Base-by-base conservation (phyloP, 2,329 filamentous ascomycete species). In the Fusarium hainanense region DNA sequence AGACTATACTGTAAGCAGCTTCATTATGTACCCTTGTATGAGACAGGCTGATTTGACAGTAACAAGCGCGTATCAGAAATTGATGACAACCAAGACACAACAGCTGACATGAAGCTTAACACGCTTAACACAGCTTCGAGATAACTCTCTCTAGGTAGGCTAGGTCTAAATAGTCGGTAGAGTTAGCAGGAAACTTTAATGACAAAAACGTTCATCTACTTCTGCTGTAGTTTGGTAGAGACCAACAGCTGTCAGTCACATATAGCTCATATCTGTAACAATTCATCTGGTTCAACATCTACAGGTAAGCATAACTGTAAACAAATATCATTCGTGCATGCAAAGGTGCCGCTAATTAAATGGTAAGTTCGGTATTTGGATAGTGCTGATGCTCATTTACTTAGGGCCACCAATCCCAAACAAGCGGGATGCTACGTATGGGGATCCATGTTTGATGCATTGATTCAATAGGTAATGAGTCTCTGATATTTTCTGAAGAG, bases 311-410 rank as follows among this genome's bases (percentile, higher is more conserved):
- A 16, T 10, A 32, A 16, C 16, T 21, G 28, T 16, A 23, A 3
- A 18, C 10, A 30, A 47, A 47, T 30, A n/a, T 28, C 44, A 47
- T 47, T 30, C 16, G 44, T 23, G 50, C 30, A 25, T 37, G 40
- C 55, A 66, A 69, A 69, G 50, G 66, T 51, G 51, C 66, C 61
- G 41, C 66, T 62, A 67, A 34, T 52, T 37, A 51, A 16, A 41
- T 51, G 32, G 41, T 41, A 34, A 60, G 55, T 51, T 49, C 14
- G 28, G 46, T 52, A 20, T 46, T 34, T n/a, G 20, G 25, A 57
- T 67, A 68, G 58, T 64, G 67, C 66, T 69, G 67, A 70, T 70
- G 54, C 51, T 63, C 46, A 70, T 68, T 63, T 58, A 54, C 41
- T 20, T 12, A 37, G 52, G 51, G 34, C 58, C 54, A 49, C 67